Percentiles rank a stretch among this genome's conserved stretches.
These are phyloP conservation scores for Cercis canadensis DNA, from an alignment of 306 rosid genomes.

Conservation along the genomic window DNA sequence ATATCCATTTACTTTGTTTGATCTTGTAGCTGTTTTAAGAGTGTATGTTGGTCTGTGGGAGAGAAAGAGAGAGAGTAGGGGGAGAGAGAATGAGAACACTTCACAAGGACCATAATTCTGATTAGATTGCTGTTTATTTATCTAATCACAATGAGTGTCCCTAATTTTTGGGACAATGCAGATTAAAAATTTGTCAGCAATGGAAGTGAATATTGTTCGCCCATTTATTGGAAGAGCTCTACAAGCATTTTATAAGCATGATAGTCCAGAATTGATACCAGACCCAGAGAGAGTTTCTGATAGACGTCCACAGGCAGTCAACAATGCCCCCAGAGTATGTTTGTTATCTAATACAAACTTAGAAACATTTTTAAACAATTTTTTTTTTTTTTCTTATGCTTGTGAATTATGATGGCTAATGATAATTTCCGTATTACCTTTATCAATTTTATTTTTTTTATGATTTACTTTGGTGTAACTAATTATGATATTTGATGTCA, in stretches of 20 bases:
- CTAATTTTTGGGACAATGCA: conserved; percentile 40
- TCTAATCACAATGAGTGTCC: conserved; percentile 23
- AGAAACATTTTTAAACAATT: too few relatives aligned
- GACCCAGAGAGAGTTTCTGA: conserved; percentile 77
- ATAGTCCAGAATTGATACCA: conserved; percentile 84
- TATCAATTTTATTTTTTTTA: too few relatives aligned
- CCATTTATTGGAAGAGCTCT: conserved; percentile 93
- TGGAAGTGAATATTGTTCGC: conserved; percentile 97
- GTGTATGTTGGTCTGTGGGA: conserved; percentile 3
- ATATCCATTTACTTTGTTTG: conserved; percentile 7
- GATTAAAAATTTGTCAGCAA: conserved; percentile 90
- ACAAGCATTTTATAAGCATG: conserved; percentile 89
- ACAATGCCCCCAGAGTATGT: conserved; percentile 80
- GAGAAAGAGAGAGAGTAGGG: conserved; percentile 15
- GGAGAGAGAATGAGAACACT: background rate
- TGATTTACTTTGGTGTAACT: too few relatives aligned
- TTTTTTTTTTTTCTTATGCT: conserved; percentile 14
- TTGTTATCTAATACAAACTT: conserved; percentile 5
- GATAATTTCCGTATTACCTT: conserved; percentile 12
- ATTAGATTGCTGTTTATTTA: conserved; percentile 1
- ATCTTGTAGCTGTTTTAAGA: background rate
- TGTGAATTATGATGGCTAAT: background rate
- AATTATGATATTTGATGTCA: background rate
- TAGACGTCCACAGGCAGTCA: conserved; percentile 67
- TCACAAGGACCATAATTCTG: conserved; percentile 12